These are phyloP conservation scores for Erigeron philadelphicus DNA, from an alignment of 140 eudicot genomes.

Conservation along the genomic window DNA sequence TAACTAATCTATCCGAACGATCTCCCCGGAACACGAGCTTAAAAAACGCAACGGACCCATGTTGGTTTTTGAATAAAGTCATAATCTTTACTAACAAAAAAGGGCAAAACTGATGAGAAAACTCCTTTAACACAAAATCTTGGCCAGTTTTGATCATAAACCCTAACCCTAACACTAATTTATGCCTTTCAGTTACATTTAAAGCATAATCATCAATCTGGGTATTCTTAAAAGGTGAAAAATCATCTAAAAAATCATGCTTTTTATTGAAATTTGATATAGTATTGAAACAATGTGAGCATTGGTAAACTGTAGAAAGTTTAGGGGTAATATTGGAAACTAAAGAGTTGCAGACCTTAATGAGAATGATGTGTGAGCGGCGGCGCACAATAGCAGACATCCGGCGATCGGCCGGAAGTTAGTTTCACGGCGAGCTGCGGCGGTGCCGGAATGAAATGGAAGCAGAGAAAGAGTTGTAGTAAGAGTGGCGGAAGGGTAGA, in stretches of 20 bases:
- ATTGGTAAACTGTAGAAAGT: constrained; percentile 8
- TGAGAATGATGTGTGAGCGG: constrained; percentile 33
- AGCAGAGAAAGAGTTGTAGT: constrained; percentile 9
- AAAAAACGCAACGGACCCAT: constrained; percentile 56
- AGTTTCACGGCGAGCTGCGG: constrained; percentile 8
- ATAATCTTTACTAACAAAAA: constrained; percentile 51
- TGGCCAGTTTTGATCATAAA: constrained; percentile 44
- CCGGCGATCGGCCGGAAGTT: constrained; percentile 37
- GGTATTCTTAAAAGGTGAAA: constrained; percentile 34
- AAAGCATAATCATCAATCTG: constrained; percentile 24
- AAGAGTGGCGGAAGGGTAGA: constrained; percentile 26
- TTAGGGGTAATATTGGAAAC: neutral
- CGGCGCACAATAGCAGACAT: constrained; percentile 52
- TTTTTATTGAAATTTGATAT: constrained; percentile 16
- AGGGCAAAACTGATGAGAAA: constrained; percentile 54
- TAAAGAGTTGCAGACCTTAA: constrained; percentile 43
- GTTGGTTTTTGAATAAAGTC: constrained; percentile 39
- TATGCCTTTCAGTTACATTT: constrained; percentile 60
- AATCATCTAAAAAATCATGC: constrained; percentile 32
- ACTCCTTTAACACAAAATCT: constrained; percentile 21
- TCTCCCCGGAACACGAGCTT: constrained; percentile 44
- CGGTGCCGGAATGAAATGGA: constrained; percentile 22
- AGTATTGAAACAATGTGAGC: constrained; percentile 28
- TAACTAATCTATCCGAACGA: constrained; percentile 32
- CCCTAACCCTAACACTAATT: constrained; percentile 45